A percentile compares a stretch with the other conserved stretches of the same genome.
Evolutionary conservation across 352 stramenopile species (phyloP).

Genomic region (Globisporangium camurandrum): DNA sequence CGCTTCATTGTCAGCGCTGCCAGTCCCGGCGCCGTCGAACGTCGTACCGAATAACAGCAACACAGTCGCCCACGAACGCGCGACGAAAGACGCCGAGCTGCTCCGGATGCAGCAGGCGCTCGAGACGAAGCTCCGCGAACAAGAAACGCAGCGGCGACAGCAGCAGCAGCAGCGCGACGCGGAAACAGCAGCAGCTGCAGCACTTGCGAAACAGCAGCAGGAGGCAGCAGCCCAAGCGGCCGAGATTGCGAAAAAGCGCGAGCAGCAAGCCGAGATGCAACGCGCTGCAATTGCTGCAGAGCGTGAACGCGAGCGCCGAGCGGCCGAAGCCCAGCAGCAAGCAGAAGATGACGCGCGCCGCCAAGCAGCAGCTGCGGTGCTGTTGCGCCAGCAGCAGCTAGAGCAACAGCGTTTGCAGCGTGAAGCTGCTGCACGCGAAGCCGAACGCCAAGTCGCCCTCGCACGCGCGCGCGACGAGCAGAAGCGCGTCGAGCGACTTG

Average conservation of each 20-base stretch:
- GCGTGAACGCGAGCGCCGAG: too few relatives aligned
- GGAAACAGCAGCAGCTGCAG: not conserved
- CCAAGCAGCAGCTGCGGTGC: too few relatives aligned
- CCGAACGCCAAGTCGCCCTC: constrained; percentile 34
- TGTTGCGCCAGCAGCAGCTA: constrained; percentile 33
- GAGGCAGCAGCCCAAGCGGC: too few relatives aligned
- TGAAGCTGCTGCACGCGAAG: constrained; percentile 40
- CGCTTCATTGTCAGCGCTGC: too few relatives aligned
- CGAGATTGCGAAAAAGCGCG: too few relatives aligned
- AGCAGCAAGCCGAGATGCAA: too few relatives aligned
- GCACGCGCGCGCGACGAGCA: constrained; percentile 35
- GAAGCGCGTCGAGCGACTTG: constrained; percentile 20
- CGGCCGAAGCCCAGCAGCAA: too few relatives aligned
- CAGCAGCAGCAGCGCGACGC: not conserved
- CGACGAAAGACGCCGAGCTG: constrained; percentile 25
- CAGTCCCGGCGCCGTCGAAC: too few relatives aligned
- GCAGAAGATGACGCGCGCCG: too few relatives aligned
- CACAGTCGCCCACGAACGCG: constrained; percentile 14
- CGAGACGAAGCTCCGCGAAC: constrained; percentile 5
- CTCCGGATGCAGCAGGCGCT: constrained; percentile 8
- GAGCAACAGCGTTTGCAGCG: constrained; percentile 28
- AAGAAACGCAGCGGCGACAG: constrained; percentile 9
- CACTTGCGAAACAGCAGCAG: not conserved
- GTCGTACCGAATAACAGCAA: constrained; percentile 29
- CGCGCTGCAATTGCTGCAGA: too few relatives aligned